These are phyloP conservation scores for Fusarium scirpi DNA, from an alignment of 2,329 filamentous ascomycete species.

Conservation along the genomic window DNA sequence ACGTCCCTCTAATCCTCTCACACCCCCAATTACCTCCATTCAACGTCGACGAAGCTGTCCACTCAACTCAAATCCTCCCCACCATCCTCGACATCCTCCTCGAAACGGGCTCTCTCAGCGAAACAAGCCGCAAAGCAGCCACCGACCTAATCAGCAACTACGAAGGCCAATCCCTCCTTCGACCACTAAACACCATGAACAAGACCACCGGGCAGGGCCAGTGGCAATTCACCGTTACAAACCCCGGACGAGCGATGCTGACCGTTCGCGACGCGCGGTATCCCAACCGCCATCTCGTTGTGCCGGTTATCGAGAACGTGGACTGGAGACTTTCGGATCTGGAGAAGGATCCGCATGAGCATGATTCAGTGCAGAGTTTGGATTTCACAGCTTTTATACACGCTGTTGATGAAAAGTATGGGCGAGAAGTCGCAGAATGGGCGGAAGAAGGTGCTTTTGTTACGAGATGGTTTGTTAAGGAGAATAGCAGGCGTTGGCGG, in stretches of 20 bases:
- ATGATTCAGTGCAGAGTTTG: constrained; percentile 43
- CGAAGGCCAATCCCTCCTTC: constrained; percentile 51
- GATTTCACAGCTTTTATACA: constrained; percentile 44
- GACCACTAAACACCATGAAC: constrained; percentile 27
- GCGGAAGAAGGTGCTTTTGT: constrained; percentile 50
- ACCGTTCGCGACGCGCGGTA: constrained; percentile 50
- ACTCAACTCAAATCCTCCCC: constrained; percentile 49
- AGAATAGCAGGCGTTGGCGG: constrained; percentile 52
- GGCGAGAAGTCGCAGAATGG: constrained; percentile 48
- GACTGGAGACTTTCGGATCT: constrained; percentile 51
- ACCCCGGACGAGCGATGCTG: constrained; percentile 51
- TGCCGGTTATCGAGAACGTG: constrained; percentile 50
- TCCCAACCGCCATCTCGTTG: constrained; percentile 47
- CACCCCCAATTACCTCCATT: constrained; percentile 49
- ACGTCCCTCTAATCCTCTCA: constrained; percentile 50
- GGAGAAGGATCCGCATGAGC: constrained; percentile 46
- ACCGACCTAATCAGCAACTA: constrained; percentile 47
- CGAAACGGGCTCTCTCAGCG: constrained; percentile 47
- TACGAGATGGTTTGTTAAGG: constrained; percentile 52
- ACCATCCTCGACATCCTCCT: constrained; percentile 51
- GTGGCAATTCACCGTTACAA: constrained; percentile 53
- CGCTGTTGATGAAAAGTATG: constrained; percentile 43
- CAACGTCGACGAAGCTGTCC: constrained; percentile 47
- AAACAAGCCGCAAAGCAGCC: constrained; percentile 36
- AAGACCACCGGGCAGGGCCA: constrained; percentile 40